phyloP scores from a whole-genome alignment of 305 asterid species.

The Fraxinus velutina region DNA sequence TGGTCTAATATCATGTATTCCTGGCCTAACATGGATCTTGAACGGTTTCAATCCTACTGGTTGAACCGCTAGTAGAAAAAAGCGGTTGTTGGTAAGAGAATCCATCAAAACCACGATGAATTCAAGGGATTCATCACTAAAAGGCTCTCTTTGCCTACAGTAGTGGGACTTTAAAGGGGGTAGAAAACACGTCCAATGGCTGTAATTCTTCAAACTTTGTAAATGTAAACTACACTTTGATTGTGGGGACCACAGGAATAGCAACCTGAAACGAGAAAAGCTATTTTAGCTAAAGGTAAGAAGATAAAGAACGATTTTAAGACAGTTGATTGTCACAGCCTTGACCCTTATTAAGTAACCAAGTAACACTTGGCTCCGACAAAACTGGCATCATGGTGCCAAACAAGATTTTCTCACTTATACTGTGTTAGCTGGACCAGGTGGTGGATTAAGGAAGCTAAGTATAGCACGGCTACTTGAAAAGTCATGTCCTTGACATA shows the following conservation, averaged over 20 bases:
- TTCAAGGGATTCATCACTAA: conserved; percentile 38
- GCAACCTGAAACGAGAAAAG: conserved; percentile 58
- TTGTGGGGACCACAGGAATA: conserved; percentile 88
- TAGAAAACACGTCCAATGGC: conserved; percentile 75
- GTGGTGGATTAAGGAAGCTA: too few species aligned
- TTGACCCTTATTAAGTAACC: too few species aligned
- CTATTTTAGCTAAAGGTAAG: background rate
- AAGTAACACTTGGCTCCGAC: too few species aligned
- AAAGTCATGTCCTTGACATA: too few species aligned
- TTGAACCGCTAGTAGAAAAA: conserved; percentile 49
- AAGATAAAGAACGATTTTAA: background rate
- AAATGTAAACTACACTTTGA: conserved; percentile 83
- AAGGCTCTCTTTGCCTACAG: conserved; percentile 53
- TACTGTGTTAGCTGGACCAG: too few species aligned
- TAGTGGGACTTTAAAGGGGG: conserved; percentile 76
- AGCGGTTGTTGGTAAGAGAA: conserved; percentile 61
- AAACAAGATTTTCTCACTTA: too few species aligned
- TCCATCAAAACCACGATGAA: conserved; percentile 96
- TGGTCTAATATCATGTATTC: too few species aligned
- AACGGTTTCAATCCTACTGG: conserved; percentile 56
- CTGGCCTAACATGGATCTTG: conserved; percentile 45
- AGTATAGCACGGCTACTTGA: too few species aligned
- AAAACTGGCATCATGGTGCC: too few species aligned
- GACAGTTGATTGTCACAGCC: too few species aligned
- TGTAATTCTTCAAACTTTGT: conserved; percentile 83